These are phyloP conservation scores for Lodderomyces pseudojiufengensis DNA, from an alignment of 1,139 yeast genomes.

Conservation along the genomic window DNA sequence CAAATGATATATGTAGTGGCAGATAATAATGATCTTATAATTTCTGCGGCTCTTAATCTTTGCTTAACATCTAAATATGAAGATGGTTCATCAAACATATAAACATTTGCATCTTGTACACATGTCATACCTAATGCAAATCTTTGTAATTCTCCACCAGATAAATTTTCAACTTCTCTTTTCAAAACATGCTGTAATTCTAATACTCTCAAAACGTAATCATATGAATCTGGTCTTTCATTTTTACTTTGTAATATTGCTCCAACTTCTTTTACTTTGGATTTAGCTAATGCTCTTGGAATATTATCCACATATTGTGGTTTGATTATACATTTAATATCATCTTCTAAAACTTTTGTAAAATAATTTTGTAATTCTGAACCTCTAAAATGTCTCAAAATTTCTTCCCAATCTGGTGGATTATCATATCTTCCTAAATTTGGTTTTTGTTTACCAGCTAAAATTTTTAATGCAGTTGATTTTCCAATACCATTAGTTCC, in stretches of 20 bases:
- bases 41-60: constrained; percentile 94
- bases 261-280: constrained; percentile 84
- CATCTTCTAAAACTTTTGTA: constrained; percentile 88
- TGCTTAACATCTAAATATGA: constrained; percentile 97
- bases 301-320: constrained; percentile 98
- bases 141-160: constrained; percentile 99
- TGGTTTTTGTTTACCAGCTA: constrained; percentile 98
- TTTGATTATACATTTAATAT: constrained; percentile 90
- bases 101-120: constrained; percentile 90
- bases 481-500: constrained; percentile 99
- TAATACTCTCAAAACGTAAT: constrained; percentile 61
- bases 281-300: constrained; percentile 87
- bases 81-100: constrained; percentile 99
- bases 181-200: constrained; percentile 71
- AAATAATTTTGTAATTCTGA: constrained; percentile 95
- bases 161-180: constrained; percentile 83
- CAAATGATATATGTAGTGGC: constrained; percentile 84
- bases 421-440: constrained; percentile 89
- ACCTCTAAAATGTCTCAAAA: constrained; percentile 88
- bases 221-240: constrained; percentile 61
- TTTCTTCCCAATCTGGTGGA: constrained; percentile 98
- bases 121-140: constrained; percentile 97
- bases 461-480: constrained; percentile 93
- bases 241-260: constrained; percentile 71
- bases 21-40: constrained; percentile 77